Percentiles rank a stretch among this genome's conserved stretches.
phyloP scores from a whole-genome alignment of 352 stramenopile species.

The Phytophthora parvispora region DNA sequence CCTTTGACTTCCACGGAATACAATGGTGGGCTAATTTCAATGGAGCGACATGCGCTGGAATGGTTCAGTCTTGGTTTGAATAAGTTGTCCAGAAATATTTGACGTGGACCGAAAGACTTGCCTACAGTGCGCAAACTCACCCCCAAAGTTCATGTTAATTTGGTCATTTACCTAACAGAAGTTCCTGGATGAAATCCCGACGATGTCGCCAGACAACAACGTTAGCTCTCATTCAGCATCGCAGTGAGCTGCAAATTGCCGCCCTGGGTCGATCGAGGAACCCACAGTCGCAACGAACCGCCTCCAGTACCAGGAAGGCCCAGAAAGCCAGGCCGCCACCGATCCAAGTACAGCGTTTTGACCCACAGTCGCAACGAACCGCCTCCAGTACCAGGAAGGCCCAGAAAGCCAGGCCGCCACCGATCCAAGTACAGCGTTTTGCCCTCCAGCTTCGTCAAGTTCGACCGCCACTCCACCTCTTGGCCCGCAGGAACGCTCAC shows the following conservation, averaged over 20 bases:
- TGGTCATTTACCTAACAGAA: too few relatives aligned
- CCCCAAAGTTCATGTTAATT: too few relatives aligned
- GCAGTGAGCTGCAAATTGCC: conserved; percentile 16
- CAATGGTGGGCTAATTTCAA: too few relatives aligned
- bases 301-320: conserved; percentile 31
- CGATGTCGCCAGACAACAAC: too few relatives aligned
- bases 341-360: conserved; percentile 41
- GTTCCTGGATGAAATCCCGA: too few relatives aligned
- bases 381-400: conserved; percentile 35
- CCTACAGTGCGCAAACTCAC: too few relatives aligned
- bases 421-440: conserved; percentile 57
- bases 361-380: conserved; percentile 49
- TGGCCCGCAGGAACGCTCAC: conserved; percentile 33
- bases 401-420: conserved; percentile 45
- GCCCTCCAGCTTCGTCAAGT: conserved; percentile 29
- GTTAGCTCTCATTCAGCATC: conserved; percentile 21
- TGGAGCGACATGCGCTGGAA: too few relatives aligned
- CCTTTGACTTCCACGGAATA: not conserved
- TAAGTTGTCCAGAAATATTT: too few relatives aligned
- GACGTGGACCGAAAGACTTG: too few relatives aligned
- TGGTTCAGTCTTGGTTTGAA: too few relatives aligned
- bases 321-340: conserved; percentile 32
- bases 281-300: conserved; percentile 33
- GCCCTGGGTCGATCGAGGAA: conserved; percentile 19
- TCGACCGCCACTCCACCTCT: conserved; percentile 35